phyloP scores from a whole-genome alignment of 345 rosid genomes.

The Acer saccharum region DNA sequence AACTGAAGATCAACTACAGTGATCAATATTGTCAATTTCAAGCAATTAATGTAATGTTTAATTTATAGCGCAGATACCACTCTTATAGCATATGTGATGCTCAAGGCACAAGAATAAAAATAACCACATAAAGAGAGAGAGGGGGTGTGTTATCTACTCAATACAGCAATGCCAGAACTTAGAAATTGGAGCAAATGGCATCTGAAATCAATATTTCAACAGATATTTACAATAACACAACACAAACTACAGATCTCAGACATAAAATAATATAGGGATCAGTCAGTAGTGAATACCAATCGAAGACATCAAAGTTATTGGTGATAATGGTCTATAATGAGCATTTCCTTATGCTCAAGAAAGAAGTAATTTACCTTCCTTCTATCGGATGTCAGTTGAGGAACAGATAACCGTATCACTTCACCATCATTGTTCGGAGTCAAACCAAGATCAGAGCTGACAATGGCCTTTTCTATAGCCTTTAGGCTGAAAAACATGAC shows the following conservation, averaged over 20 bases:
- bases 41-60: not conserved
- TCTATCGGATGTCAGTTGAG: conserved; percentile 88
- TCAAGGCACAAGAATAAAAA: not conserved
- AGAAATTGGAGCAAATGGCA: not conserved
- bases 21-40: not conserved
- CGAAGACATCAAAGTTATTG: not conserved
- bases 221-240: not conserved
- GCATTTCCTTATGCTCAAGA: conserved; percentile 7
- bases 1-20: not conserved
- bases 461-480: conserved; percentile 92
- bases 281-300: not conserved
- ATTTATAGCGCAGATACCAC: not conserved
- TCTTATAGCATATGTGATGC: not conserved
- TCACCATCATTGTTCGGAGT: conserved; percentile 95
- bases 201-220: not conserved
- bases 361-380: conserved; percentile 66
- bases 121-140: not conserved
- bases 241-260: not conserved
- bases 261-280: not conserved
- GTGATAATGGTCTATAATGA: not conserved
- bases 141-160: not conserved
- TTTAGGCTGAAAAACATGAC: conserved; percentile 59
- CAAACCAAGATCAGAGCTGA: conserved; percentile 81
- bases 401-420: conserved; percentile 75
- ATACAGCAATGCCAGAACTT: not conserved